Conservation (phyloP, 1,284 basidiomycete genomes). For the Xanthoconium separans region DNA sequence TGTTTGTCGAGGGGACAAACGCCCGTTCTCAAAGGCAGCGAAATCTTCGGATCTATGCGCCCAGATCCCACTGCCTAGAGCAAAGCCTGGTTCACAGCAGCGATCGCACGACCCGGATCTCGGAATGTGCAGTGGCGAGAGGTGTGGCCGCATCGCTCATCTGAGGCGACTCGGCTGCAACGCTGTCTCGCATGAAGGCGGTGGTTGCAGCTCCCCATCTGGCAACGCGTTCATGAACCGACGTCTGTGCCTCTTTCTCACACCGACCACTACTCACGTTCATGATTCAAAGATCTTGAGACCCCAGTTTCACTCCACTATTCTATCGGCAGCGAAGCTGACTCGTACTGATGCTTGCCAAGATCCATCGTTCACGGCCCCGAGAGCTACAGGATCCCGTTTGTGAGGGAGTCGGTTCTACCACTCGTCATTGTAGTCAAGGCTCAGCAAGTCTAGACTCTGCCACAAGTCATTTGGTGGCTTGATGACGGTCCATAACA, state of each 20-base stretch:
- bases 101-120: slow-evolving; percentile 20
- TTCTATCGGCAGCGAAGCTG: slow-evolving; percentile 13
- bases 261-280: slow-evolving; percentile 1
- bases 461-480: slow-evolving; percentile 29
- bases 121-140: slow-evolving; percentile 11
- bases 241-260: slow-evolving; percentile 14
- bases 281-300: slow-evolving; percentile 1
- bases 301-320: neutral
- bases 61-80: slow-evolving; percentile 15
- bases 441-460: slow-evolving; percentile 8
- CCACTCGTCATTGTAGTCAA: neutral
- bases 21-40: neutral
- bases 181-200: slow-evolving; percentile 7
- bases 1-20: neutral
- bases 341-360: neutral
- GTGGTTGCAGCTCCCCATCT: slow-evolving; percentile 15
- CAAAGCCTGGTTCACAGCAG: slow-evolving; percentile 4
- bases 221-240: slow-evolving; percentile 4
- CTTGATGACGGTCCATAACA: slow-evolving; percentile 24
- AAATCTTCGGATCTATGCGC: slow-evolving; percentile 23
- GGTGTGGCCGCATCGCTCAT: slow-evolving; percentile 6
- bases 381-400: slow-evolving; percentile 10
- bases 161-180: slow-evolving; percentile 18
- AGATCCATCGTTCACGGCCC: slow-evolving; percentile 17
- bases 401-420: neutral